Base-by-base conservation (phyloP, 805 yeast species). In the Isabelozyma pseudorhagii region DNA sequence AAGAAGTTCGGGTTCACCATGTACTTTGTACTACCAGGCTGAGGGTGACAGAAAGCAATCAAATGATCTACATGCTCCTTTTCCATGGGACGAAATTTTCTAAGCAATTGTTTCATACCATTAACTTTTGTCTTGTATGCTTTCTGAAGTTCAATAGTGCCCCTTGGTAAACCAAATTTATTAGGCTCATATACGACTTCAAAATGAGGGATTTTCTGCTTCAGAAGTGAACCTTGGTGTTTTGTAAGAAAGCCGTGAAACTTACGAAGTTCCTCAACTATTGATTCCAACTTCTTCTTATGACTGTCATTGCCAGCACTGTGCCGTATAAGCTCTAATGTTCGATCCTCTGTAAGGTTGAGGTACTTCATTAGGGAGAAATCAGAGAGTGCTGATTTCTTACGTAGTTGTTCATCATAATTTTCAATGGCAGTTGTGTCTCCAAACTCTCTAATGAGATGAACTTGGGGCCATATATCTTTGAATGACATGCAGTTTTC, bases 401-500 rank as follows among this genome's bases (percentile, higher is more conserved):
- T 11, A n/a, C 11, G n/a, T 14, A 44, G n/a, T 25, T 38, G 14
- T 14, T 25, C 18, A 10, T 27, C 18, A 38, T 44, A 45, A 2
- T 28, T 9, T 17, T 29, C 39, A n/a, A 8, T 10, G 1, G 11
- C 36, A 4, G 39, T 28, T 8, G 13, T 45, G 4, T 28, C 25
- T 8, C 47, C 52, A 43, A 61, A 56, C 42, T 67, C 72, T 13
- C 62, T 50, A 4, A 69, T 55, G 21, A 69, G 47, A 50, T 74
- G 76, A 5, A 61, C 64, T 44, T 59, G 67, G 5, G 78, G 78
- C 72, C 72, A 72, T 3, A 50, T 39, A 1, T 47, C 39, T 28
- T 63, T 60, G 39, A 71, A 51, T 6, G 59, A 47, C 21, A 54
- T 42, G 46, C 66, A 63, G 21, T 58, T 57, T 34, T 55, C 47